phyloP scores from a whole-genome alignment of 1,284 basidiomycete genomes.

The Tilletia horrida region DNA sequence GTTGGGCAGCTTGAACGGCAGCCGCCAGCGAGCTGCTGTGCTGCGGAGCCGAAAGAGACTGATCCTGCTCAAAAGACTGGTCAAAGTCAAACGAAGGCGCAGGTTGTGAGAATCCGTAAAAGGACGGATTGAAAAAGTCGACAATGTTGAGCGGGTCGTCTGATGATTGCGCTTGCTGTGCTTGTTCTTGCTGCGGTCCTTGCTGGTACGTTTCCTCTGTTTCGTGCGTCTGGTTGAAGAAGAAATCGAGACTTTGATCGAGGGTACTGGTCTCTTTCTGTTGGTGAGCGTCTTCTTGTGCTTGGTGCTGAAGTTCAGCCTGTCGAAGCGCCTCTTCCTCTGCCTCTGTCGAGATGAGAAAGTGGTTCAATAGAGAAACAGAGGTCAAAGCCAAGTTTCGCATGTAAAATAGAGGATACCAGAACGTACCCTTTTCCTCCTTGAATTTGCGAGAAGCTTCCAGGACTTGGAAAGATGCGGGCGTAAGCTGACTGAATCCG shows the following conservation, averaged over 20 bases:
- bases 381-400: too few relatives aligned
- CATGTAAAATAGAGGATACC: too few relatives aligned
- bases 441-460: slow-evolving; percentile 20
- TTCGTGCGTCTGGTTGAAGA: too few relatives aligned
- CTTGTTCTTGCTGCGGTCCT: too few relatives aligned
- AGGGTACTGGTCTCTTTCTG: background rate
- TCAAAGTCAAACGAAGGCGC: too few relatives aligned
- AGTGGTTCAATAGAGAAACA: background rate
- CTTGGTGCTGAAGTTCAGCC: too few relatives aligned
- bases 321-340: background rate
- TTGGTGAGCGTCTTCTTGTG: background rate
- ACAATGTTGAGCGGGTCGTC: too few relatives aligned
- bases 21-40: background rate
- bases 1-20: background rate
- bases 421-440: slow-evolving; percentile 15
- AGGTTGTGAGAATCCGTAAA: too few relatives aligned
- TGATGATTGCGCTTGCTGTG: too few relatives aligned
- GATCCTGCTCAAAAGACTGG: background rate
- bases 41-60: background rate
- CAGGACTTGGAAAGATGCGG: slow-evolving; percentile 19
- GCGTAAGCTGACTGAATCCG: slow-evolving; percentile 21
- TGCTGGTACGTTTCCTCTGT: too few relatives aligned
- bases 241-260: background rate
- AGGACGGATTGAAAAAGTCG: too few relatives aligned
- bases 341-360: background rate